A percentile compares a stretch with the other conserved stretches of the same genome.
Evolutionary conservation across 2,329 filamentous ascomycete genomes (phyloP).

Genomic region (Fusarium proliferatum): DNA sequence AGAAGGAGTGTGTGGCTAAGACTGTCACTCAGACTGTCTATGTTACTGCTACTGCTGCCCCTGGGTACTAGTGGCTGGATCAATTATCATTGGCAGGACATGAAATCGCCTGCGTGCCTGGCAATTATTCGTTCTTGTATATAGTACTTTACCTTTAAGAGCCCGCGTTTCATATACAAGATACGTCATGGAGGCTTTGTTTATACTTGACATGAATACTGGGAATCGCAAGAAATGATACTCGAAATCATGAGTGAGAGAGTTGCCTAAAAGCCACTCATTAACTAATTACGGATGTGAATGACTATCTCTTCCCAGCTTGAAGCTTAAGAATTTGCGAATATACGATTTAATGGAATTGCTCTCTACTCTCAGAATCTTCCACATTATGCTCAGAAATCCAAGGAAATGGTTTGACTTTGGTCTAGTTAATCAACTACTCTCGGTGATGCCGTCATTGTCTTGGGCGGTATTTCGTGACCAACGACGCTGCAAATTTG

Average conservation of each 20-base stretch:
- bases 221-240: not conserved
- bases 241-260: not conserved
- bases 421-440: not conserved
- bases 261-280: not conserved
- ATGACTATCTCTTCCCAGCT: not conserved
- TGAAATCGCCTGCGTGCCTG: not conserved
- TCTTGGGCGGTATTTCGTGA: not conserved
- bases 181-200: not conserved
- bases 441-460: not conserved
- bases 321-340: not conserved
- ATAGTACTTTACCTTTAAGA: slow-evolving; percentile 14
- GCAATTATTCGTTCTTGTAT: slow-evolving; percentile 13
- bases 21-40: slow-evolving; percentile 41
- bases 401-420: not conserved
- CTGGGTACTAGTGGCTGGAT: slow-evolving; percentile 11
- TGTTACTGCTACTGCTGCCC: slow-evolving; percentile 30
- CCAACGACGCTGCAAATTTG: not conserved
- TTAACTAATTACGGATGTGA: not conserved
- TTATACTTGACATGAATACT: not conserved
- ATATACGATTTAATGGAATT: not conserved
- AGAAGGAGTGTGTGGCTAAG: slow-evolving; percentile 23
- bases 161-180: not conserved
- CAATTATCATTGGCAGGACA: not conserved
- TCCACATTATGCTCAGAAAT: not conserved
- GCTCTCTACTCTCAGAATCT: too few relatives aligned